phyloP scores from a whole-genome alignment of 805 yeast genomes.

The Kodamaea restingae region DNA sequence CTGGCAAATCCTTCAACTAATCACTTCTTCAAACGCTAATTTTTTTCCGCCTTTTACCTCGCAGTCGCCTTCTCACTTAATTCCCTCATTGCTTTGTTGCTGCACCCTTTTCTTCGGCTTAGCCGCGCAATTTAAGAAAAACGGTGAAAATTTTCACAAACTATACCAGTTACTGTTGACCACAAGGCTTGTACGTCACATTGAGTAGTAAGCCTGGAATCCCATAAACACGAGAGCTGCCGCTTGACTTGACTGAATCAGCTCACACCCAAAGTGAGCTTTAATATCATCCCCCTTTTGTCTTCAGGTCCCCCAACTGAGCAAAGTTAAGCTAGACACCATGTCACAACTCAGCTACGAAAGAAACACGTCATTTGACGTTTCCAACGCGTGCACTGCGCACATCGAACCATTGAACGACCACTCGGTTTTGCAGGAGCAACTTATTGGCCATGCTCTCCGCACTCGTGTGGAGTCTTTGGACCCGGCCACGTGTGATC shows the following conservation, averaged over 20 bases:
- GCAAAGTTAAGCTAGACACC: no score
- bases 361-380: not conserved
- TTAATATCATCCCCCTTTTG: slow-evolving; percentile 9
- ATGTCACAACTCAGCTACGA: not conserved
- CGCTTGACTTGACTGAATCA: slow-evolving; percentile 32
- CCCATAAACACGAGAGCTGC: slow-evolving; percentile 37
- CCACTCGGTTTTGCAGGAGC: not conserved
- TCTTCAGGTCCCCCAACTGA: slow-evolving; percentile 7
- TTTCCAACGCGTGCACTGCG: not conserved
- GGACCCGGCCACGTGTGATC: slow-evolving; percentile 55
- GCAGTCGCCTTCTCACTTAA: no score
- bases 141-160: no score
- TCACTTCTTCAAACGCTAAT: no score
- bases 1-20: no score
- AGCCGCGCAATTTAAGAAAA: no score
- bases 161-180: no score
- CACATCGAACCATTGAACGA: slow-evolving; percentile 1
- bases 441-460: slow-evolving; percentile 20
- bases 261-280: slow-evolving; percentile 35
- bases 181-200: slow-evolving; percentile 7
- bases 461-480: slow-evolving; percentile 39
- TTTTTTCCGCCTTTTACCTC: no score
- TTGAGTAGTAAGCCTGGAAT: slow-evolving; percentile 1
- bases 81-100: no score
- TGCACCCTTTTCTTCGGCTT: no score